Conservation (phyloP, 352 stramenopile species). For the Phytophthora litchii region DNA sequence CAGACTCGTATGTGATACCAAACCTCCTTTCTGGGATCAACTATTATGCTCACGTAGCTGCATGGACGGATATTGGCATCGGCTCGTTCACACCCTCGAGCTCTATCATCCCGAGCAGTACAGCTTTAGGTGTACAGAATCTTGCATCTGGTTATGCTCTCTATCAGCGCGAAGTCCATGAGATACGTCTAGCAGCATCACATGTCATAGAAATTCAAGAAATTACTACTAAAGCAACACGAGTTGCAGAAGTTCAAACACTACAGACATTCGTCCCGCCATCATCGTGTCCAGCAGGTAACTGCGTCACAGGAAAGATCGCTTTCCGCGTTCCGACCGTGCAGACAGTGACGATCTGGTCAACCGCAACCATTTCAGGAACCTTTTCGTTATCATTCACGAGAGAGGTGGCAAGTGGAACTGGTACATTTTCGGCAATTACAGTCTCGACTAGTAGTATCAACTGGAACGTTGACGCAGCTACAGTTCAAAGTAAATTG, state of each 20-base stretch:
- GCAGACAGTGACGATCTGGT: constrained; percentile 69
- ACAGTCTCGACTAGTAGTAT: constrained; percentile 38
- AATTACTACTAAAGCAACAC: constrained; percentile 63
- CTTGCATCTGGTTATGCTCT: constrained; percentile 64
- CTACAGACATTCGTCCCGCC: constrained; percentile 55
- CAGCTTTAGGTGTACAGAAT: constrained; percentile 50
- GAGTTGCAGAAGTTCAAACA: constrained; percentile 75
- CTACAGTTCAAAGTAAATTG: constrained; percentile 41
- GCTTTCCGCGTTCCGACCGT: constrained; percentile 78
- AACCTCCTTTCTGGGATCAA: constrained; percentile 65
- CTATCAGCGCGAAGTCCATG: constrained; percentile 67
- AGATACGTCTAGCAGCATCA: constrained; percentile 67
- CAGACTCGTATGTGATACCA: constrained; percentile 53
- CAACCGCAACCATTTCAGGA: constrained; percentile 42
- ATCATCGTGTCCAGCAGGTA: constrained; percentile 46
- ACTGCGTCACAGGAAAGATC: constrained; percentile 60
- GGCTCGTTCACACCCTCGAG: constrained; percentile 49
- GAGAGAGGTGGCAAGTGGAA: constrained; percentile 28
- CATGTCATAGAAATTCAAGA: constrained; percentile 78
- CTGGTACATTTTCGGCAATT: constrained; percentile 34
- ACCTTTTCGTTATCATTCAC: constrained; percentile 58
- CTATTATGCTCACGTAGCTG: constrained; percentile 70
- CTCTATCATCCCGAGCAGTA: constrained; percentile 57
- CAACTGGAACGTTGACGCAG: constrained; percentile 50
- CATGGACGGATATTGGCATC: constrained; percentile 60